Evolutionary conservation across 331 rosid genomes (phyloP), one percentile per base, ranked within the genome.

Genomic region (Dryas integrifolia): DNA sequence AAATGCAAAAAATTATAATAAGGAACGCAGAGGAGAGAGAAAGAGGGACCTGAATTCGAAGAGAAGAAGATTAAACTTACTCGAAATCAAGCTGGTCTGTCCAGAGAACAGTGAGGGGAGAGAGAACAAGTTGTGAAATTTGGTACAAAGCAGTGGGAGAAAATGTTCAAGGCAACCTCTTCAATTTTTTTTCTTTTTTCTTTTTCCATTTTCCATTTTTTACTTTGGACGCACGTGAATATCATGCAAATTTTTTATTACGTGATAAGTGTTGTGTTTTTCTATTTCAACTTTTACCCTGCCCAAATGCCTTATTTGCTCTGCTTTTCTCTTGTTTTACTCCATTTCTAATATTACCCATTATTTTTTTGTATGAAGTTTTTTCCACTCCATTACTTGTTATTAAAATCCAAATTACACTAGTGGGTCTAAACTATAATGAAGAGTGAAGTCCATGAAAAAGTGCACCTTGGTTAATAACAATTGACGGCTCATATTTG

Each of bases 71-170:
- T 72, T 74, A 67, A 81, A 83, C 66, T 1, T 30, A 41, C 68
- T 85, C 92, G 83, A 81, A 78, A 82, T 78, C 76, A 70, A 68
- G 79, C 73, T 41, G 76, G 38, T 43, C 43, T 59, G 52, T 77
- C 59, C 51, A 75, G 65, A 81, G 78, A 85, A 68, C 43, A 85
- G 80, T 47, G 58, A 59, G 56, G 68, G 24, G 40, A 48, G 47
- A 43, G 45, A 16, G 48, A 41, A 55, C 6, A 3, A 15, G 63
- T 58, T 52, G 59, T 11, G 16, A n/a, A 56, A 67, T 79, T 79
- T 35, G 76, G 53, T 48, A 46, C 43, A 57, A 14, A 70, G 65
- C 5, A 2, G 61, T 51, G 44, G 58, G 24, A 5, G 51, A 35
- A 62, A 52, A 53, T 62, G 58, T 65, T 60, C 7, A 47, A 70